phyloP scores from a whole-genome alignment of 2,329 filamentous ascomycete genomes.

The Lecanicillium sp. region DNA sequence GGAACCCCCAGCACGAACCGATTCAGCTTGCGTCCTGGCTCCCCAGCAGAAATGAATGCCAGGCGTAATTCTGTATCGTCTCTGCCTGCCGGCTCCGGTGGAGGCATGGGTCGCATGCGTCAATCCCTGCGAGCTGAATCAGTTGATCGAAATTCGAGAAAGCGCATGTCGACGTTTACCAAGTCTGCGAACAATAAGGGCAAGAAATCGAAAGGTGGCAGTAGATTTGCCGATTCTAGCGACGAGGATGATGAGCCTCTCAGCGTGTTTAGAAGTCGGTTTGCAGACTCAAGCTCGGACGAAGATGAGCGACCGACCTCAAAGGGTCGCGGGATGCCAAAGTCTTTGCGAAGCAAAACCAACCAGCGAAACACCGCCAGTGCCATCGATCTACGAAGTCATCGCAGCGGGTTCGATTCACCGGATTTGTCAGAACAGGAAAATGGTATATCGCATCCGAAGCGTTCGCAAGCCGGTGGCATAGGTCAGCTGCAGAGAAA shows the following conservation, averaged over 20 bases:
- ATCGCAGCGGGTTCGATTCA: constrained; percentile 51
- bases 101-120: constrained; percentile 28
- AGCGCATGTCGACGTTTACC: constrained; percentile 35
- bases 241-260: constrained; percentile 42
- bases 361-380: constrained; percentile 10
- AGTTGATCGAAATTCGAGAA: constrained; percentile 25
- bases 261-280: constrained; percentile 45
- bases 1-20: constrained; percentile 36
- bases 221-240: constrained; percentile 54
- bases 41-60: constrained; percentile 52
- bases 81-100: constrained; percentile 19
- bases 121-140: constrained; percentile 36
- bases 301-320: constrained; percentile 23
- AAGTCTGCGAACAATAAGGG: constrained; percentile 28
- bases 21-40: constrained; percentile 63
- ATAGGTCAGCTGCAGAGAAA: constrained; percentile 26
- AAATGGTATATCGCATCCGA: constrained; percentile 33
- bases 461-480: constrained; percentile 4
- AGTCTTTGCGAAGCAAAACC: constrained; percentile 14
- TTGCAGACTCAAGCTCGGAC: constrained; percentile 67
- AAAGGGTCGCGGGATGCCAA: constrained; percentile 13
- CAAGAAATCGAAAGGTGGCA: constrained; percentile 31
- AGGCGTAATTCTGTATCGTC: constrained; percentile 32
- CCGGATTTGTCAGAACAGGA: constrained; percentile 47
- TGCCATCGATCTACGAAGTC: constrained; percentile 10